These are phyloP conservation scores for Polyporus arcularius DNA, from an alignment of 768 basidiomycete species.

Conservation along the genomic window DNA sequence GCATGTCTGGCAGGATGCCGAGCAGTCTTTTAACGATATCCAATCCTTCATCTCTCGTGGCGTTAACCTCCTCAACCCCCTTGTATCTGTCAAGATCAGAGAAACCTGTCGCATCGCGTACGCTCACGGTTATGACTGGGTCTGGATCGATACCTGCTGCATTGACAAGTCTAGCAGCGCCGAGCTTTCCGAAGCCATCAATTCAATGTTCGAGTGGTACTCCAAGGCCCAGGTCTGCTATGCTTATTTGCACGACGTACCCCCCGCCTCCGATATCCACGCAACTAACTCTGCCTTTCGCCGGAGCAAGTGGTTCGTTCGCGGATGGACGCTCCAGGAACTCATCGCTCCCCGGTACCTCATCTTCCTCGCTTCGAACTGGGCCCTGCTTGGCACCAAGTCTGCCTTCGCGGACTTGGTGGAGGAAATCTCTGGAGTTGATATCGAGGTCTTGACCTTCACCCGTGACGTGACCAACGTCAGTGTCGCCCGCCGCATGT, in stretches of 20 bases:
- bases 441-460: neutral
- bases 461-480: neutral
- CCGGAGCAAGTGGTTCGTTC: neutral
- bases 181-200: slow-evolving; percentile 11
- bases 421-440: slow-evolving; percentile 2
- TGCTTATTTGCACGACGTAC: slow-evolving; percentile 1
- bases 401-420: neutral
- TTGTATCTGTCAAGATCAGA: neutral
- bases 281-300: slow-evolving; percentile 1
- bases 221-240: neutral
- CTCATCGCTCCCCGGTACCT: slow-evolving; percentile 2
- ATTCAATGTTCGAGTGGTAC: slow-evolving; percentile 8
- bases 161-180: slow-evolving; percentile 7
- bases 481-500: slow-evolving; percentile 4
- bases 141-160: slow-evolving; percentile 5
- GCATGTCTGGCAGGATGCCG: slow-evolving; percentile 1
- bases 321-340: slow-evolving; percentile 10
- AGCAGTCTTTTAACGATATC: neutral
- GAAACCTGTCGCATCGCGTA: neutral
- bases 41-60: neutral
- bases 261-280: neutral
- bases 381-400: neutral
- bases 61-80: neutral
- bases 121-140: neutral
- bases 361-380: slow-evolving; percentile 1